Base-by-base conservation (phyloP, 2,329 filamentous ascomycete species). In the Nigrospora osmanthi region DNA sequence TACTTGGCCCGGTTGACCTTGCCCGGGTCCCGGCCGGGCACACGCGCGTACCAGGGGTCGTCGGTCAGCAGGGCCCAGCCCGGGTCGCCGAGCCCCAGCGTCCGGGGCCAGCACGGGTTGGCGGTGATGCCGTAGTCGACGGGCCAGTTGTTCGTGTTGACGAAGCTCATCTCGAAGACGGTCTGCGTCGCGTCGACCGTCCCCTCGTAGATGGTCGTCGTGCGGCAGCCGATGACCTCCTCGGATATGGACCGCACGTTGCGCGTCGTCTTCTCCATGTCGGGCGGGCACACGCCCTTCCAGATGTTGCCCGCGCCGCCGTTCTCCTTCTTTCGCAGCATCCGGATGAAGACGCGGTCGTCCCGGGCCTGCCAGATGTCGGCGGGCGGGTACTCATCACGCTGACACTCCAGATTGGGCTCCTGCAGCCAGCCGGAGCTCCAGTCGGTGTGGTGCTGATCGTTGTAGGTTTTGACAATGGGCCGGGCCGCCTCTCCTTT, bases 41-140 rank as follows among this genome's bases (percentile, higher is more conserved):
- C 28, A 10, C 7, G 7, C 16, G n/a, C 31, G 35, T 45, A 48
- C 38, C 39, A 48, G 11, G 16, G 15, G 35, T 48, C 46, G 11
- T 34, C 23, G 11, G 40, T 45, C 11, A 48, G 16, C 0, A 48
- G 32, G 3, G 42, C 39, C 16, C 16, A 48, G 6, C 46, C 46
- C 7, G 46, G 42, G 19, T 45, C 37, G 1, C 34, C 15, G 11
- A 16, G 15, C 2, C 31, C 38, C 2, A 38, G 9, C 17, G 37
- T 34, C 3, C 14, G 35, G 5, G 42, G 46, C 34, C 32, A 35
- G 17, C 46, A 45, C 6, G 7, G 16, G 23, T 45, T 48, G 15
- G 39, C 35, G 2, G n/a, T 17, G 6, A 48, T 14, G 5, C 46
- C 46, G 30, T 48, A 43, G 28, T 42, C 44, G 14, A 12, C 2